Percentiles rank a stretch among this genome's conserved stretches.
These are phyloP conservation scores for Paxillus ammoniavirescens DNA, from an alignment of 768 basidiomycete species.

Conservation along the genomic window DNA sequence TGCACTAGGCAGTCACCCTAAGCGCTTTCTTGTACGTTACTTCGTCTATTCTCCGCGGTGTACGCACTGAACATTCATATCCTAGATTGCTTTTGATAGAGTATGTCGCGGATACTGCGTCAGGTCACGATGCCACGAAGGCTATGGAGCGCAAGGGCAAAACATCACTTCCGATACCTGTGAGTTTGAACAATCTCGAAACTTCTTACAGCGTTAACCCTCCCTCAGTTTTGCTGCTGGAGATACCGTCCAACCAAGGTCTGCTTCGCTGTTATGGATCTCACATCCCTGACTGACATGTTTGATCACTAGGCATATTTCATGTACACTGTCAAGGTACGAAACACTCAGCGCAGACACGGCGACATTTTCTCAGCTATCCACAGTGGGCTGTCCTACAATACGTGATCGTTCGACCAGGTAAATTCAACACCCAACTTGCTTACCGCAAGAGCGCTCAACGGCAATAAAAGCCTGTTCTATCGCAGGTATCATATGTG, in stretches of 20 bases:
- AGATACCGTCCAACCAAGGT: constrained; percentile 81
- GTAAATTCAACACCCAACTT: constrained; percentile 19
- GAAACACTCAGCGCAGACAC: constrained; percentile 1
- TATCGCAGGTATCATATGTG: constrained; percentile 76
- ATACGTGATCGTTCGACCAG: constrained; percentile 75
- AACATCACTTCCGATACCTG: constrained; percentile 63
- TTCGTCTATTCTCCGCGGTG: neutral
- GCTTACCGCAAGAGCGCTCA: constrained; percentile 4
- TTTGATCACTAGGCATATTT: constrained; percentile 63
- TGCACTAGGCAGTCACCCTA: constrained; percentile 66
- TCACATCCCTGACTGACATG: constrained; percentile 4
- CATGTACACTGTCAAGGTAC: constrained; percentile 82
- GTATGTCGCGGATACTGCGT: constrained; percentile 72
- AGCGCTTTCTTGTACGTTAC: constrained; percentile 79
- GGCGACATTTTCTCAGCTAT: neutral
- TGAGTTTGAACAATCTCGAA: constrained; percentile 29
- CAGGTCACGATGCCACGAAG: constrained; percentile 58
- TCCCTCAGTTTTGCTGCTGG: constrained; percentile 71
- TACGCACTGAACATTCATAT: neutral
- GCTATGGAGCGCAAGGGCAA: constrained; percentile 84
- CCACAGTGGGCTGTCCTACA: constrained; percentile 82
- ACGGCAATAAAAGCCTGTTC: constrained; percentile 33
- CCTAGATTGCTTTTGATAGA: constrained; percentile 76
- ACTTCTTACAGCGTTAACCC: neutral
- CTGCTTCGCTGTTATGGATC: neutral